A percentile compares a stretch with the other conserved stretches of the same genome.
phyloP scores from a whole-genome alignment of 352 stramenopile species.

The Pythium grandisporangium region DNA sequence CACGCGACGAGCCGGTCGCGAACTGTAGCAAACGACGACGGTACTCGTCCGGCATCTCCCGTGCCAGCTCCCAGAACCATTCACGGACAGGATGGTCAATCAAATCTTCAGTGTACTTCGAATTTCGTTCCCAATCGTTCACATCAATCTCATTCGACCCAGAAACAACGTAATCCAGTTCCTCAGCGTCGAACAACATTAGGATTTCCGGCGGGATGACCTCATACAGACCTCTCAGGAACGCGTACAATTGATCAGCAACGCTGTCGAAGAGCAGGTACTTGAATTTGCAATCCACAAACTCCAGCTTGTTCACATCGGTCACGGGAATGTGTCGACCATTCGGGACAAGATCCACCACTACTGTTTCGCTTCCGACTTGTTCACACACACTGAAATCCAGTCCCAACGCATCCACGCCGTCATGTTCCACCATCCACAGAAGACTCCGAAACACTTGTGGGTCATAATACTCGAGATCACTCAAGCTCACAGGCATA shows the following conservation, averaged over 20 bases:
- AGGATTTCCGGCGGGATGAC: slow-evolving; percentile 87
- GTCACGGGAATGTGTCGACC: slow-evolving; percentile 65
- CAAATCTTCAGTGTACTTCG: slow-evolving; percentile 18
- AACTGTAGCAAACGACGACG: slow-evolving; percentile 55
- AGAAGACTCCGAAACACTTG: slow-evolving; percentile 26
- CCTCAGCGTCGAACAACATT: slow-evolving; percentile 92
- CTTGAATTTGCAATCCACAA: slow-evolving; percentile 77
- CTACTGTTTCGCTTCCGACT: slow-evolving; percentile 1
- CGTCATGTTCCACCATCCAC: slow-evolving; percentile 35
- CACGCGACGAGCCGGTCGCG: slow-evolving; percentile 50
- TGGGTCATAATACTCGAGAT: slow-evolving; percentile 32
- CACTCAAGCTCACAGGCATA: slow-evolving; percentile 23
- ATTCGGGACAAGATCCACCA: slow-evolving; percentile 26
- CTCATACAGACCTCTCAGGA: slow-evolving; percentile 92
- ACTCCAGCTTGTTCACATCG: slow-evolving; percentile 88
- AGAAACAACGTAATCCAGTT: slow-evolving; percentile 92
- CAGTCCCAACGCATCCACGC: slow-evolving; percentile 24
- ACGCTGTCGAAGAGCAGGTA: slow-evolving; percentile 88
- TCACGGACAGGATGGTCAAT: slow-evolving; percentile 1
- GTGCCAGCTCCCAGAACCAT: slow-evolving; percentile 75
- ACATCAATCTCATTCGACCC: slow-evolving; percentile 91
- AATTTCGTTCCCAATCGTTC: slow-evolving; percentile 89
- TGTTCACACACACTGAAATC: slow-evolving; percentile 25
- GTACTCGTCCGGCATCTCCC: slow-evolving; percentile 50
- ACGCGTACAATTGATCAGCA: slow-evolving; percentile 51